Evolutionary conservation across 2,329 filamentous ascomycete species (phyloP), one percentile per base, ranked within the genome.

Genomic region (Dendryphion nanum): DNA sequence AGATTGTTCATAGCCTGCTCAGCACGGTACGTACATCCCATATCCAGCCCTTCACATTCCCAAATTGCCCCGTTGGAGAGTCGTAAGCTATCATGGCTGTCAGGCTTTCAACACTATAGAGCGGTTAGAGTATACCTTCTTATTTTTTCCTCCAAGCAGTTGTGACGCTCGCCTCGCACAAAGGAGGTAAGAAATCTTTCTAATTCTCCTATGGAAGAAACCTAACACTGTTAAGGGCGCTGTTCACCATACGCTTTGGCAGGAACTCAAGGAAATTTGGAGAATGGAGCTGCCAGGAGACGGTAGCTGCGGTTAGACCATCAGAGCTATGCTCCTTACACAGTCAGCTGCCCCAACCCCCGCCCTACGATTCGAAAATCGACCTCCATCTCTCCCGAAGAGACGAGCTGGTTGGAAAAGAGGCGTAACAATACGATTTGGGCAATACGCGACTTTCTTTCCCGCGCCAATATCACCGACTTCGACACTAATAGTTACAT

Each of bases 401-500:
- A 95, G 68, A 74, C 72, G 18, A 69, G 75, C 52, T 95, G 89
- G 87, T 73, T 94, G 10, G 59, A 77, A 31, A 71, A 71, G 40
- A 78, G 89, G 38, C 78, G 87, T 44, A 78, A 78, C 48, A 81
- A 82, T 47, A 91, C 87, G 0, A 67, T 89, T 18, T 65, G 77
- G 10, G 81, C 86, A 18, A 82, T 95, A 75, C 77, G 74, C 34
- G 74, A 82, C 18, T 81, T 93, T 49, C 75, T 95, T 30, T 70
- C 71, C 16, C 77, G 83, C 41, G 74, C 86, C 57, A 79, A 79
- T 51, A 89, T 95, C 48, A 68, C 77, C n/a, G 79, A 76, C 42
- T 89, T 95, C 44, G 82, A 94, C 64, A 81, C 81, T 13, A 71
- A 71, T 1, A 60, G 67, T 2, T 95, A 90, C 61, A 79, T 95